Percentiles rank a stretch among this genome's conserved stretches.
These are phyloP conservation scores for Trametes gibbosa DNA, from an alignment of 768 basidiomycete genomes.

Conservation along the genomic window DNA sequence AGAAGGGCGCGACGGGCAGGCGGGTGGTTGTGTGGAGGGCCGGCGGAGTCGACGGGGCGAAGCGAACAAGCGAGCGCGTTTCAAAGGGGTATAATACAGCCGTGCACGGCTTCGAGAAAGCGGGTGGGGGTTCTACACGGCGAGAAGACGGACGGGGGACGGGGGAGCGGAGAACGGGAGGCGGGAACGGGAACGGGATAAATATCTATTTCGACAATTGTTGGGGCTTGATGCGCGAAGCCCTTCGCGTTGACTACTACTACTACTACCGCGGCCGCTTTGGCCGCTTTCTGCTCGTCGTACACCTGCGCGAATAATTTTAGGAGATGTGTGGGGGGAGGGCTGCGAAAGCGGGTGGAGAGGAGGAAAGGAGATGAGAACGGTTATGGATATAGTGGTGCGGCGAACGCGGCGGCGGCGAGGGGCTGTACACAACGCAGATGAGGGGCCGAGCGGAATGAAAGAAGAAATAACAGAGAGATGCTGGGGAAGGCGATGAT, in stretches of 20 bases:
- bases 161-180: background rate
- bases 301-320: conserved; percentile 18
- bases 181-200: conserved; percentile 18
- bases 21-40: no score
- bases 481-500: conserved; percentile 4
- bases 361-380: conserved; percentile 1
- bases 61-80: no score
- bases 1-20: no score
- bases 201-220: conserved; percentile 29
- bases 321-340: conserved; percentile 8
- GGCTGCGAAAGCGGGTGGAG: conserved; percentile 7
- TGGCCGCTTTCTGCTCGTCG: no score
- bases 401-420: background rate
- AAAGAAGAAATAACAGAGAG: background rate
- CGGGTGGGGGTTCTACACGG: no score
- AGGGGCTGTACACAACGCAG: conserved; percentile 9
- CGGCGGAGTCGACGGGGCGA: no score
- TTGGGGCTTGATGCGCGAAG: conserved; percentile 48
- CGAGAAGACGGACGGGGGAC: background rate
- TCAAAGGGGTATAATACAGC: no score
- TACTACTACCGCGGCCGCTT: no score
- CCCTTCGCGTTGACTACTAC: conserved; percentile 40
- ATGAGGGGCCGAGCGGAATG: background rate
- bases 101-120: no score
- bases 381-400: conserved; percentile 20